These are phyloP conservation scores for Aphanomyces astaci DNA, from an alignment of 352 stramenopile genomes.

Conservation along the genomic window DNA sequence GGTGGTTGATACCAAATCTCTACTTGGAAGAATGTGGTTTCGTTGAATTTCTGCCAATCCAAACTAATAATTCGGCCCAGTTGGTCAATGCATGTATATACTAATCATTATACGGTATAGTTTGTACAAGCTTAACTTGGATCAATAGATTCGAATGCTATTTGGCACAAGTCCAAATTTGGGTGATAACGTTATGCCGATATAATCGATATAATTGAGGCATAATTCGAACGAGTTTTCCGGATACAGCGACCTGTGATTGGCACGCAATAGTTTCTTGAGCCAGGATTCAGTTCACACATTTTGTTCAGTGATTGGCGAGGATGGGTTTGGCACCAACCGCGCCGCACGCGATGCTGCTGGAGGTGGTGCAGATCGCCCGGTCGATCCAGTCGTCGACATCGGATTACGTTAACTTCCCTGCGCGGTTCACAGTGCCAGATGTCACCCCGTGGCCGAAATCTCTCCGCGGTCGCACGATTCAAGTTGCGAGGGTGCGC, in stretches of 20 bases:
- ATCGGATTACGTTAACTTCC: conserved; percentile 6
- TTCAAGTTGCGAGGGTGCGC: conserved; percentile 5
- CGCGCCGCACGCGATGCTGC: background rate
- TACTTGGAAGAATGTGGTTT: too few relatives aligned
- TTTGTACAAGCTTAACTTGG: too few relatives aligned
- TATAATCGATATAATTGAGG: too few relatives aligned
- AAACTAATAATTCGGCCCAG: too few relatives aligned
- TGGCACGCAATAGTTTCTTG: background rate
- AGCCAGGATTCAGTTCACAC: background rate
- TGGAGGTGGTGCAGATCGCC: background rate
- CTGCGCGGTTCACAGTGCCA: conserved; percentile 10
- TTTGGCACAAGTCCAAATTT: too few relatives aligned
- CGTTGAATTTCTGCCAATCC: too few relatives aligned
- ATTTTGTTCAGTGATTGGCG: conserved; percentile 10
- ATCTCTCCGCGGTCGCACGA: background rate
- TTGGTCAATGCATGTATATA: too few relatives aligned
- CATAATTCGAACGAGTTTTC: background rate
- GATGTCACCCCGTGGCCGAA: background rate
- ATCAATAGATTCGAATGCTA: too few relatives aligned
- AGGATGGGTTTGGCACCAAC: background rate
- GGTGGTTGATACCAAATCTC: too few relatives aligned
- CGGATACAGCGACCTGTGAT: background rate
- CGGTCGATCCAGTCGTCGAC: background rate
- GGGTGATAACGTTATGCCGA: too few relatives aligned
- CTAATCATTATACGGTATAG: too few relatives aligned